These are phyloP conservation scores for Colletotrichum coccodes DNA, from an alignment of 2,329 filamentous ascomycete species.

Conservation along the genomic window DNA sequence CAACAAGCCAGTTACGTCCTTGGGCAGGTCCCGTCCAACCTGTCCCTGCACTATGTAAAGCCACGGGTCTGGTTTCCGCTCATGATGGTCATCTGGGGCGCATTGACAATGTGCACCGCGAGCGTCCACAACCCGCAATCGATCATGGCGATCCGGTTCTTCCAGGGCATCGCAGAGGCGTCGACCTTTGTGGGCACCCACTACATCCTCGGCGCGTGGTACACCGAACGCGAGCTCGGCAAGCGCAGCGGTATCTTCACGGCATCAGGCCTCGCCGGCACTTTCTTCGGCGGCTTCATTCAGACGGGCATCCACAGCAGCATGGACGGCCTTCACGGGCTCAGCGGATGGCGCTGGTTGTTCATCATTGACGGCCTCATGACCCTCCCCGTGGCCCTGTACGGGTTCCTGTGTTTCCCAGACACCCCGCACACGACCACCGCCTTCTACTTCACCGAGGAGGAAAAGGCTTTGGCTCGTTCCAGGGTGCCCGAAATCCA, in stretches of 20 bases:
- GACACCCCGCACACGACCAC: conserved; percentile 53
- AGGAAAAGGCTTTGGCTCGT: conserved; percentile 51
- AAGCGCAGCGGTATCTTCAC: conserved; percentile 73
- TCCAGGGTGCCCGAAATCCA: conserved; percentile 50
- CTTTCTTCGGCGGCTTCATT: conserved; percentile 70
- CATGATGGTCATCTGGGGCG: conserved; percentile 73
- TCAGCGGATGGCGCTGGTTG: conserved; percentile 41
- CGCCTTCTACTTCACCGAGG: conserved; percentile 48
- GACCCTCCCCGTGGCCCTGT: conserved; percentile 61
- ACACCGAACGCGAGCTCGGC: conserved; percentile 69
- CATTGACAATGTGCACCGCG: conserved; percentile 70
- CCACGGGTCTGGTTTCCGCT: conserved; percentile 72
- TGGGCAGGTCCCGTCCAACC: conserved; percentile 70
- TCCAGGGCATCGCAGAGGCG: conserved; percentile 50
- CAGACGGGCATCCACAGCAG: conserved; percentile 62
- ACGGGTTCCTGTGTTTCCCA: conserved; percentile 60
- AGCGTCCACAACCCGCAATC: conserved; percentile 58
- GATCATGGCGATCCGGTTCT: conserved; percentile 61
- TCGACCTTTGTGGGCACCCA: conserved; percentile 54
- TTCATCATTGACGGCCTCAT: conserved; percentile 58
- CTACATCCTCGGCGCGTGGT: conserved; percentile 64
- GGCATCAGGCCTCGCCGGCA: conserved; percentile 67
- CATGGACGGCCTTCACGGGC: conserved; percentile 52
- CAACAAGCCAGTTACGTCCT: conserved; percentile 49
- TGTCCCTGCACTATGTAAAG: conserved; percentile 70